phyloP scores from a whole-genome alignment of 1,284 basidiomycete species.

The Trametes polyzona region DNA sequence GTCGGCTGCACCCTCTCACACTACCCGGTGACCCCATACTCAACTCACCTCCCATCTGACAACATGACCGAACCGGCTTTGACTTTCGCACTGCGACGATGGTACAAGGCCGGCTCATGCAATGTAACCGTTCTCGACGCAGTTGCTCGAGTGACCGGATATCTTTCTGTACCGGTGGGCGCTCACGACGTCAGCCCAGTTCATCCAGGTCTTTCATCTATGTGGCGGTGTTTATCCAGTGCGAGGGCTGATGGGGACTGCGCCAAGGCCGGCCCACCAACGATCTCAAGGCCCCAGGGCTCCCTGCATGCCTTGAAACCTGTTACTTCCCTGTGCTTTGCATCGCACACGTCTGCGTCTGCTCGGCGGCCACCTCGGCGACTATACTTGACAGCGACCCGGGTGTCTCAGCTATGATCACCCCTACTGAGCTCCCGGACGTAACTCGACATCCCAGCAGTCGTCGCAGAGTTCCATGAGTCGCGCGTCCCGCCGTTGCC shows the following conservation, averaged over 20 bases:
- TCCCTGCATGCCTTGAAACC: constrained; percentile 2
- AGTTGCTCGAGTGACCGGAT: not conserved
- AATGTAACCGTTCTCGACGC: not conserved
- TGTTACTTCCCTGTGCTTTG: not conserved
- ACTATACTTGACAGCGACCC: not conserved
- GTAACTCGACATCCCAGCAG: not conserved
- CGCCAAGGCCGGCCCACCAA: not conserved
- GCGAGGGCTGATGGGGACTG: constrained; percentile 2
- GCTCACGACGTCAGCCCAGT: not conserved
- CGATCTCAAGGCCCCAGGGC: not conserved
- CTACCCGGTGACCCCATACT: constrained; percentile 13
- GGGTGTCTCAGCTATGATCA: not conserved
- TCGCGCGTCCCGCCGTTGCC: not conserved
- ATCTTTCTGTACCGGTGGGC: constrained; percentile 8
- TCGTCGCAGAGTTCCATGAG: not conserved
- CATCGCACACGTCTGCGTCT: not conserved
- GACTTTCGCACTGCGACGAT: not conserved
- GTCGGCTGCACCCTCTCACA: constrained; percentile 7
- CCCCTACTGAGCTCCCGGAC: not conserved
- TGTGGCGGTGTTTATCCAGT: constrained; percentile 11
- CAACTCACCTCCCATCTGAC: not conserved
- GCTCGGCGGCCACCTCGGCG: not conserved
- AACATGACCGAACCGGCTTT: not conserved
- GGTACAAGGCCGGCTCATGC: not conserved
- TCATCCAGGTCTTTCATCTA: not conserved